These are phyloP conservation scores for Gonapodya sp. DNA, from an alignment of 192 early-diverging fungal genomes.

Conservation along the genomic window DNA sequence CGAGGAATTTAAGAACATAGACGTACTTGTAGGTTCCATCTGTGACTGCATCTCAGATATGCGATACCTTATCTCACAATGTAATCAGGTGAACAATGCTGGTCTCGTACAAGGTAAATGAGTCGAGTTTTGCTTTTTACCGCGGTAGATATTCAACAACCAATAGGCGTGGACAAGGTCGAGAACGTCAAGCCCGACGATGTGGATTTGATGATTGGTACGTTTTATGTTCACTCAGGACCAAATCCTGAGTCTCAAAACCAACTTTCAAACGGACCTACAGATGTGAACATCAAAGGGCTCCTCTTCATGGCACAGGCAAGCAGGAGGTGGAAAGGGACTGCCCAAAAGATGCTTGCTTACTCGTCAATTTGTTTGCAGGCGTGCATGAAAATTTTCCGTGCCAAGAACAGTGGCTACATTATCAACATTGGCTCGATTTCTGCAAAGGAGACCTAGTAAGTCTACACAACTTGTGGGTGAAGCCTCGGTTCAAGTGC, in stretches of 20 bases:
- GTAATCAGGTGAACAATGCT: slow-evolving; percentile 70
- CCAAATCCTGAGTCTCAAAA: neutral
- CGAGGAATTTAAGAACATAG: slow-evolving; percentile 43
- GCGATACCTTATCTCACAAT: too few relatives aligned
- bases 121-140: too few relatives aligned
- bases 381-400: slow-evolving; percentile 72
- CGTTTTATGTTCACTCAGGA: neutral
- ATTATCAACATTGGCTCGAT: slow-evolving; percentile 80
- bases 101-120: slow-evolving; percentile 44
- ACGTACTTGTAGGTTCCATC: slow-evolving; percentile 55
- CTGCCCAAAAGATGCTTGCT: neutral
- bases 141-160: too few relatives aligned
- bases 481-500: neutral
- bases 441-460: slow-evolving; percentile 34
- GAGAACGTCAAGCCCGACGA: slow-evolving; percentile 44
- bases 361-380: slow-evolving; percentile 38
- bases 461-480: too few relatives aligned
- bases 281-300: slow-evolving; percentile 83
- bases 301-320: slow-evolving; percentile 39
- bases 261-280: neutral
- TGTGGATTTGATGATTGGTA: slow-evolving; percentile 59
- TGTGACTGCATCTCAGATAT: too few relatives aligned
- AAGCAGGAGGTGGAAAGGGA: neutral
- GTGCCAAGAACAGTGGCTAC: slow-evolving; percentile 49
- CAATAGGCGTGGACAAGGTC: slow-evolving; percentile 63